Conservation (phyloP, 148 eudicot species). For the Diospyros lotus region DNA sequence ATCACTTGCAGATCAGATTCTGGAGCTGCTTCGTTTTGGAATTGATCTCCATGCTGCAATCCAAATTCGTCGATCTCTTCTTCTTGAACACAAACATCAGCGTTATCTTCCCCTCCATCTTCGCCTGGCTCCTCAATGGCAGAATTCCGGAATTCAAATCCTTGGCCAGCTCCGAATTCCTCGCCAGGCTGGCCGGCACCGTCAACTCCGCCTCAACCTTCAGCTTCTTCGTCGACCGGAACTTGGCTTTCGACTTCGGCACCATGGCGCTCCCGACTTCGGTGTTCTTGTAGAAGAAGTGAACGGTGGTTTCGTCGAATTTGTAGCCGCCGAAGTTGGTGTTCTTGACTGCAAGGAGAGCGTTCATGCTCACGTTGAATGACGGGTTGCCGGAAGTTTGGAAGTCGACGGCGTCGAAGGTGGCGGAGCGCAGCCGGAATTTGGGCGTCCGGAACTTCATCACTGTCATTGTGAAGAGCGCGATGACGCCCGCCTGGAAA, state of each 20-base stretch:
- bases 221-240: conserved; percentile 8
- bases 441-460: conserved; percentile 18
- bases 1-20: background rate
- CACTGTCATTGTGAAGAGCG: conserved; percentile 7
- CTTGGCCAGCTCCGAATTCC: too few relatives aligned
- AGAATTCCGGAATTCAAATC: too few relatives aligned
- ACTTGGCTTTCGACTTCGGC: background rate
- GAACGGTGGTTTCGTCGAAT: background rate
- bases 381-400: background rate
- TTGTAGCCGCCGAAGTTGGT: background rate
- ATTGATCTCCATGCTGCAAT: background rate
- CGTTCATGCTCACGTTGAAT: conserved; percentile 4
- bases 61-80: background rate
- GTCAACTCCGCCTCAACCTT: too few relatives aligned
- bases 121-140: too few relatives aligned
- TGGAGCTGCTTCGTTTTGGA: background rate
- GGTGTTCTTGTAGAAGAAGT: conserved; percentile 6
- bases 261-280: conserved; percentile 4
- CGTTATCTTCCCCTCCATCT: background rate
- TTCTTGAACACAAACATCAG: conserved; percentile 4
- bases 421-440: conserved; percentile 14
- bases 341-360: conserved; percentile 13
- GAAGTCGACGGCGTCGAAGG: background rate
- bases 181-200: too few relatives aligned
- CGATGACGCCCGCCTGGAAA: conserved; percentile 11